Conservation (phyloP, 805 yeast genomes). For the Yamadazyma endophytica region DNA sequence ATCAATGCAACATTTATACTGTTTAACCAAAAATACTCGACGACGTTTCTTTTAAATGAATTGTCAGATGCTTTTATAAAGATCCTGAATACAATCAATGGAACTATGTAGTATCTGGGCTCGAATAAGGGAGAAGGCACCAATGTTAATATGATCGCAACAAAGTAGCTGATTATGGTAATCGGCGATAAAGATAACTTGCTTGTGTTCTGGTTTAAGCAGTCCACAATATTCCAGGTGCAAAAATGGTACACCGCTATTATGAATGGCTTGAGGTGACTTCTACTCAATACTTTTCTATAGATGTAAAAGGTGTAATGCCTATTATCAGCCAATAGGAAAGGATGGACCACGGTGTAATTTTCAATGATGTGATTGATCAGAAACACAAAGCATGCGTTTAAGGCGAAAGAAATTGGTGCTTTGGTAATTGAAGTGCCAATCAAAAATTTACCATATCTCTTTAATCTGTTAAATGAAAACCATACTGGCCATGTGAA, state of each 20-base stretch:
- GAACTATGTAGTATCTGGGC: constrained; percentile 87
- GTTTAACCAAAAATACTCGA: constrained; percentile 64
- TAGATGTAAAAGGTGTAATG: constrained; percentile 89
- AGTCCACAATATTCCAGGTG: constrained; percentile 25
- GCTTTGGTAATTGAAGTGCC: constrained; percentile 1
- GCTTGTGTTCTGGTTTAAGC: constrained; percentile 11
- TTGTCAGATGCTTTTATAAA: constrained; percentile 22
- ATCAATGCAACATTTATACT: constrained; percentile 51
- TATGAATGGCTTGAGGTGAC: constrained; percentile 43
- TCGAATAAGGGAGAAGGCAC: constrained; percentile 92
- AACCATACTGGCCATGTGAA: constrained; percentile 77
- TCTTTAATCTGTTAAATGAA: constrained; percentile 32
- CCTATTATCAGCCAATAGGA: constrained; percentile 87
- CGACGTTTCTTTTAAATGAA: constrained; percentile 26
- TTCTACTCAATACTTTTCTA: constrained; percentile 55
- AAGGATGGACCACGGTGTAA: constrained; percentile 82
- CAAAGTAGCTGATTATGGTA: constrained; percentile 47
- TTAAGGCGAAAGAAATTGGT: neutral
- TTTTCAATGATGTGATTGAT: constrained; percentile 48
- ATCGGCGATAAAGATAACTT: constrained; percentile 19
- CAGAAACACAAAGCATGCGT: constrained; percentile 16
- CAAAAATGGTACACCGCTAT: constrained; percentile 72
- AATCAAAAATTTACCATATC: constrained; percentile 9
- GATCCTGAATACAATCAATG: constrained; percentile 71
- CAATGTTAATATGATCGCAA: constrained; percentile 56